phyloP scores from a whole-genome alignment of 2,329 filamentous ascomycete species.

The Fusarium piperis region DNA sequence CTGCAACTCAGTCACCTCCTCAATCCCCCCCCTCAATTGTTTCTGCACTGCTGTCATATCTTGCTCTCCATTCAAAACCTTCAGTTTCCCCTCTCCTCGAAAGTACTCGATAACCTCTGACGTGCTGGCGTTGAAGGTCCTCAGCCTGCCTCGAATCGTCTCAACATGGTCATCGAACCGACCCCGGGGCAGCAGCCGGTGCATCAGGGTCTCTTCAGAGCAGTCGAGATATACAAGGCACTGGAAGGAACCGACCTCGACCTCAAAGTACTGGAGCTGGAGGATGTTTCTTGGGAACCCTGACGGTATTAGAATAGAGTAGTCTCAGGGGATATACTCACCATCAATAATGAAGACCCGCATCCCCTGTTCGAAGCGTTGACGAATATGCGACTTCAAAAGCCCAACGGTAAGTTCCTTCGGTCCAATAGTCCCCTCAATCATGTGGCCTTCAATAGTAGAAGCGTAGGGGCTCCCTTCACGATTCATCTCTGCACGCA shows the following conservation, averaged over 20 bases:
- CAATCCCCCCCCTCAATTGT: background rate
- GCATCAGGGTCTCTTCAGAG: background rate
- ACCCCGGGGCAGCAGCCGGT: background rate
- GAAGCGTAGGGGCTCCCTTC: background rate
- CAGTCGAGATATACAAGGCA: background rate
- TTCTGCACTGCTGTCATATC: background rate
- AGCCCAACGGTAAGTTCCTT: background rate
- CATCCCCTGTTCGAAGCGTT: background rate
- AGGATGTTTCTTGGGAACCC: background rate
- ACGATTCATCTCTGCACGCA: background rate
- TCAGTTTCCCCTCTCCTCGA: background rate
- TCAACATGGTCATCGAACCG: background rate
- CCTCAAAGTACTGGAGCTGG: background rate
- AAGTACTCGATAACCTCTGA: background rate
- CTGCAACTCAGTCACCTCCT: background rate
- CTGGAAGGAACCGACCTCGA: background rate
- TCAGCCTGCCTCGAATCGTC: background rate
- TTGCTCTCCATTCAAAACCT: background rate
- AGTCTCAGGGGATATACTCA: background rate
- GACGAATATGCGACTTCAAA: background rate
- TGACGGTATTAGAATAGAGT: background rate
- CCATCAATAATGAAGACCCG: background rate
- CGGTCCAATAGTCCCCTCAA: background rate
- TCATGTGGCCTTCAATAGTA: background rate
- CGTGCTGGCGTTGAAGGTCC: background rate